Base-by-base conservation (phyloP, 2,329 filamentous ascomycete genomes). In the Thelonectria olida region DNA sequence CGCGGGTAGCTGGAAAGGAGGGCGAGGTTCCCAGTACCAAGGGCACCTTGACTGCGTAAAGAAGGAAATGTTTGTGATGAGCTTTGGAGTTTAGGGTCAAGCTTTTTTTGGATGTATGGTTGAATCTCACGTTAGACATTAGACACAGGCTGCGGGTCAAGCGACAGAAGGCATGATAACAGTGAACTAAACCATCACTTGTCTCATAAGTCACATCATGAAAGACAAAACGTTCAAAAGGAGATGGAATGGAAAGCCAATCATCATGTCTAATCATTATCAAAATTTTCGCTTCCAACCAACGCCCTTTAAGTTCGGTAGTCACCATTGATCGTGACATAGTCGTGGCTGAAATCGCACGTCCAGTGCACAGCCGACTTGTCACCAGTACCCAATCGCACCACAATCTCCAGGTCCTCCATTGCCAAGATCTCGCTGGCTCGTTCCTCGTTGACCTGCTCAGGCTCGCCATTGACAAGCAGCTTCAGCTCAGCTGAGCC, bases 21-120 rank as follows among this genome's bases (percentile, higher is more conserved):
- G 93, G 93, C 3, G 96, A 99, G 83, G 89, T 98, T 23, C 92
- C 94, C 54, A 97, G 94, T 81, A 98, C 95, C 8, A 98, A 98
- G 86, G 95, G 95, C 10, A 97, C 97, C 31, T 77, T 97, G 78
- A 88, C 82, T 72, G 85, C 86, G 15, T 89, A 78, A 69, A 55
- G 7, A 15, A 69, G 57, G 7, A 15, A 15, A 44, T 19, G 12
- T 22, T 15, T 53, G 36, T 47, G 7, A 25, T 15, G 49, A 45
- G n/a, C 13, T 60, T 45, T 54, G 70, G 70, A 71, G 68, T 72
- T 72, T 54, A 57, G 63, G 68, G 45, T 63, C n/a, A 41, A 45
- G 12, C 39, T 50, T 55, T 56, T n/a, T 44, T 49, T 65, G 53
- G 54, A 41, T 54, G 53, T 62, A 57, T 47, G 47, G 41, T 59